A percentile compares a stretch with the other conserved stretches of the same genome.
Evolutionary conservation across 768 basidiomycete species (phyloP).

Genomic region (Clathrus columnatus): DNA sequence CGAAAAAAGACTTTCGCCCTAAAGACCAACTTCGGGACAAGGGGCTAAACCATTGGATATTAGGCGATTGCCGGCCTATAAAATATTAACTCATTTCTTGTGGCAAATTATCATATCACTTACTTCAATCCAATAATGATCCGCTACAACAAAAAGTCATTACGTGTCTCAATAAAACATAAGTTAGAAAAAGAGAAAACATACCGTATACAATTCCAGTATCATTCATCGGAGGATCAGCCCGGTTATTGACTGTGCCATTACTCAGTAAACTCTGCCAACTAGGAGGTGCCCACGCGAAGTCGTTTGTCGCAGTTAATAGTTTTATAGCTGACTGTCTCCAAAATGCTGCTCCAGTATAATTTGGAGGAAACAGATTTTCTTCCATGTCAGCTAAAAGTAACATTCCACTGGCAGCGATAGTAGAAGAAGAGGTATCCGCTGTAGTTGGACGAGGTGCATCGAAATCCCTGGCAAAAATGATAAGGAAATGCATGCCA

Average conservation of each 20-base stretch:
- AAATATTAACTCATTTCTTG: background rate
- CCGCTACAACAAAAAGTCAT: constrained; percentile 29
- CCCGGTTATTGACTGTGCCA: constrained; percentile 54
- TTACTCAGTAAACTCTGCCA: constrained; percentile 62
- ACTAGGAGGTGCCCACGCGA: constrained; percentile 44
- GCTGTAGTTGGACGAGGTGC: constrained; percentile 48
- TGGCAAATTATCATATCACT: background rate
- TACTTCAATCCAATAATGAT: constrained; percentile 49
- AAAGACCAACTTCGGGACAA: background rate
- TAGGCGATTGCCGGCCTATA: constrained; percentile 5
- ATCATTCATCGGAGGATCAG: constrained; percentile 36
- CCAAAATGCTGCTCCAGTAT: constrained; percentile 30
- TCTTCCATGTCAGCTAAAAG: constrained; percentile 39
- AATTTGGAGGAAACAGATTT: constrained; percentile 24
- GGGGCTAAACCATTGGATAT: background rate
- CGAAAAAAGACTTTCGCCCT: too few species aligned
- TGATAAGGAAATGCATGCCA: constrained; percentile 2
- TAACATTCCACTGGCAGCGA: constrained; percentile 51
- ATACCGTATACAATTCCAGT: constrained; percentile 55
- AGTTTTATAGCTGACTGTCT: constrained; percentile 43
- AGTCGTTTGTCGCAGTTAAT: constrained; percentile 35
- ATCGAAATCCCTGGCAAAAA: constrained; percentile 56
- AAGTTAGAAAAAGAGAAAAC: constrained; percentile 6
- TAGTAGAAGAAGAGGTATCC: constrained; percentile 62
- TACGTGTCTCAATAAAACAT: background rate